phyloP scores from a whole-genome alignment of 2,329 filamentous ascomycete genomes.

The Xylariaceae sp. region DNA sequence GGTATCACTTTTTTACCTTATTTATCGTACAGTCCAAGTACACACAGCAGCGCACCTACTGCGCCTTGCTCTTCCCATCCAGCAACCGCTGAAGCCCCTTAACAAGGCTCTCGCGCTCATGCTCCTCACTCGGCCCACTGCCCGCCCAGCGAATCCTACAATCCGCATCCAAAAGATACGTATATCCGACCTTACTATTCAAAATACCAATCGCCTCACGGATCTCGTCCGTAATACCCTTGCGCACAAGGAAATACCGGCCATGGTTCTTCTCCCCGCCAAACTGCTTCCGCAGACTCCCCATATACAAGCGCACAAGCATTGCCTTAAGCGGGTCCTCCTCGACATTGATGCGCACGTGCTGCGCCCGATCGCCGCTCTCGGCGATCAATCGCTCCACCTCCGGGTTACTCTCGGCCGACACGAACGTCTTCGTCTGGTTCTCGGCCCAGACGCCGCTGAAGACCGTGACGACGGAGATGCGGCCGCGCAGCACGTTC shows the following conservation, averaged over 20 bases:
- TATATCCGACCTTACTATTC: constrained; percentile 90
- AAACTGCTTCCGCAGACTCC: constrained; percentile 46
- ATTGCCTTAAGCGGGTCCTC: constrained; percentile 65
- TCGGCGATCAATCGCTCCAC: constrained; percentile 57
- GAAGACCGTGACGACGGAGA: constrained; percentile 76
- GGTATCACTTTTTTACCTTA: constrained; percentile 16
- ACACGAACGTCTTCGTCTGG: constrained; percentile 70
- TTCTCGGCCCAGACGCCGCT: constrained; percentile 79
- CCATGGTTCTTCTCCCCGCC: constrained; percentile 49
- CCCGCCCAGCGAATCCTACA: constrained; percentile 94
- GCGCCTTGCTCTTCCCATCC: constrained; percentile 38
- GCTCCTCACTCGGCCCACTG: constrained; percentile 61
- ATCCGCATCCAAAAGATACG: constrained; percentile 80
- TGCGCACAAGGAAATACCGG: constrained; percentile 57
- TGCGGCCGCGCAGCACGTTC: constrained; percentile 62
- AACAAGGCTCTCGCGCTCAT: constrained; percentile 62
- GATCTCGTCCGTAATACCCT: constrained; percentile 55
- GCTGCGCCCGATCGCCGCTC: constrained; percentile 57
- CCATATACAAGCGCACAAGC: constrained; percentile 53
- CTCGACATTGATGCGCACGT: constrained; percentile 84
- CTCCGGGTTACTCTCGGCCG: constrained; percentile 60
- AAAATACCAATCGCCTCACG: constrained; percentile 62
- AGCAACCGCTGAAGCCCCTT: constrained; percentile 58
- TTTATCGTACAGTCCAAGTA: constrained; percentile 6
- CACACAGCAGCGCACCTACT: not conserved